A percentile compares a stretch with the other conserved stretches of the same genome.
These are phyloP conservation scores for Dendrobium chrysotoxum DNA, from an alignment of 106 monocot genomes.

Conservation along the genomic window DNA sequence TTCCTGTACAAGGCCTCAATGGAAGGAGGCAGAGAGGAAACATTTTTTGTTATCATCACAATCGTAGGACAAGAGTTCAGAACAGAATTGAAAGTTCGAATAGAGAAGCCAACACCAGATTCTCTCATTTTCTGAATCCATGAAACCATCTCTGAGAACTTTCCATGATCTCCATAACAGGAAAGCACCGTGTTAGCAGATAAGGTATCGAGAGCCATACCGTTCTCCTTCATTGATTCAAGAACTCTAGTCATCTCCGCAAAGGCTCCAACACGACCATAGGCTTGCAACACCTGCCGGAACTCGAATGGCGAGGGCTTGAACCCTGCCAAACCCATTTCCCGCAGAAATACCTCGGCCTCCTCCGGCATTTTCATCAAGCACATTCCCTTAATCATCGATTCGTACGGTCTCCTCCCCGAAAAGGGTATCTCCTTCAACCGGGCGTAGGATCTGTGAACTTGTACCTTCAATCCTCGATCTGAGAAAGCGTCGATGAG, in stretches of 20 bases:
- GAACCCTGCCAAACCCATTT: conserved; percentile 39
- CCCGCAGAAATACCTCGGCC: conserved; percentile 47
- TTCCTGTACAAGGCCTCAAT: conserved; percentile 20
- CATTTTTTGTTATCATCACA: conserved; percentile 22
- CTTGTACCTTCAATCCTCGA: conserved; percentile 21
- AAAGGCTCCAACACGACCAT: conserved; percentile 41
- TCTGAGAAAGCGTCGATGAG: conserved; percentile 55
- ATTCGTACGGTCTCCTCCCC: conserved; percentile 29
- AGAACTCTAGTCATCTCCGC: conserved; percentile 53
- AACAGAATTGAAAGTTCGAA: conserved; percentile 46
- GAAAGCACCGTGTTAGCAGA: conserved; percentile 60
- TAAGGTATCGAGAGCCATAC: conserved; percentile 42
- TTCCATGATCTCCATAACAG: conserved; percentile 54
- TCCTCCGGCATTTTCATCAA: conserved; percentile 38
- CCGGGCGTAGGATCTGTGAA: conserved; percentile 15
- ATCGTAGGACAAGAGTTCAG: conserved; percentile 53
- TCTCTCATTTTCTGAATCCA: conserved; percentile 52
- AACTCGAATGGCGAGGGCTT: conserved; percentile 64
- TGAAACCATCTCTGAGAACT: conserved; percentile 35
- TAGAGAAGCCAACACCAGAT: conserved; percentile 25
- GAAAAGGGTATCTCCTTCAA: conserved; percentile 17
- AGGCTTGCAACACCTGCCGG: conserved; percentile 43
- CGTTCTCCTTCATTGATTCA: conserved; percentile 32
- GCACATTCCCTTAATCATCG: conserved; percentile 54
- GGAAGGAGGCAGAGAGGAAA: conserved; percentile 28